Conservation (phyloP, 169 alveolate species). For the Sarcocystis neurona region DNA sequence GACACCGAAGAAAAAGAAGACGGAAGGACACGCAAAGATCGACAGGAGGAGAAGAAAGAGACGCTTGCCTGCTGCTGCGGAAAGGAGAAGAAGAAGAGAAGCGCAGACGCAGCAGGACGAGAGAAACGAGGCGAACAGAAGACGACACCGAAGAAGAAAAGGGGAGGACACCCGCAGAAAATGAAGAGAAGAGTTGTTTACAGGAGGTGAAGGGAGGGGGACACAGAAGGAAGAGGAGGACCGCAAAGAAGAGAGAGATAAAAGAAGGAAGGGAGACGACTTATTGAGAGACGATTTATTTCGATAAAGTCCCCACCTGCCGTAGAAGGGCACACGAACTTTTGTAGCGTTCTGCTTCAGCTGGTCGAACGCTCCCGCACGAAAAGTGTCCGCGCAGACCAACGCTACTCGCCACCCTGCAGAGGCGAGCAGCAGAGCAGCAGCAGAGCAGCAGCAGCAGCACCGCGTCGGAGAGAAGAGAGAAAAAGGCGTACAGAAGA, state of each 20-base stretch:
- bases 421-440: neutral
- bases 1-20: neutral
- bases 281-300: neutral
- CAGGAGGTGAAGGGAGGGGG: neutral
- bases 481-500: neutral
- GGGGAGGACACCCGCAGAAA: neutral
- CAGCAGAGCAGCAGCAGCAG: neutral
- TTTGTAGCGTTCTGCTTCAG: constrained; percentile 99
- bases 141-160: neutral
- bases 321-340: constrained; percentile 97
- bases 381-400: constrained; percentile 99
- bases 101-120: neutral
- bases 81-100: neutral
- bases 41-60: neutral
- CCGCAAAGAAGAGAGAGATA: neutral
- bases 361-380: constrained; percentile 99
- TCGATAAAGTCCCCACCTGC: constrained; percentile 72
- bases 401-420: constrained; percentile 97
- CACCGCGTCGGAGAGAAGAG: neutral
- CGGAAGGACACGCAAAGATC: neutral
- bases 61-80: neutral
- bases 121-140: neutral
- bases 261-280: neutral
- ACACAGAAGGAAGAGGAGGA: neutral
- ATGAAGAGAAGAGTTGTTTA: neutral